Evolutionary conservation across 208 protist genomes (phyloP).

Genomic region (Giardia muris): DNA sequence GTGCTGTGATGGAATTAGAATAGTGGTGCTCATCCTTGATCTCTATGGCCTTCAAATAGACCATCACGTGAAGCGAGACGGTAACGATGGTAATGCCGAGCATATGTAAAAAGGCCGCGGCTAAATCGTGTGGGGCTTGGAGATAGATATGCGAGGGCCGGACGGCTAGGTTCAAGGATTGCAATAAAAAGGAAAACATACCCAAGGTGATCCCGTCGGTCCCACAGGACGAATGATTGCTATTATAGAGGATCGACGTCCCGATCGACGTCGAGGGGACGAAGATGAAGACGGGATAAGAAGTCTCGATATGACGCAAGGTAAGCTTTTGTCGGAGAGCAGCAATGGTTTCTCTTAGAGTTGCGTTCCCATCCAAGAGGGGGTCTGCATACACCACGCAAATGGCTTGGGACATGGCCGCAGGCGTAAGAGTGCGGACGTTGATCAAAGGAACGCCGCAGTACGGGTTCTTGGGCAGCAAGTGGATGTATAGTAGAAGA

Average conservation of each 20-base stretch:
- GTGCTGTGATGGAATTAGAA: not conserved
- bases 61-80: not conserved
- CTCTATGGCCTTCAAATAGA: not conserved
- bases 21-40: not conserved
- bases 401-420: not conserved
- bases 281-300: not conserved
- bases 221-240: too few species aligned
- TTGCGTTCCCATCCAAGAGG: not conserved
- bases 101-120: not conserved
- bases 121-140: not conserved
- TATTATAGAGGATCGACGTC: not conserved
- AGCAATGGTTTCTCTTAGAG: not conserved
- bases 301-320: not conserved
- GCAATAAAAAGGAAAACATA: too few species aligned
- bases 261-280: not conserved
- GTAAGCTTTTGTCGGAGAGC: not conserved
- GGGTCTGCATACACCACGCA: not conserved
- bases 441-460: not conserved
- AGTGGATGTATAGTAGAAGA: not conserved
- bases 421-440: not conserved
- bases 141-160: not conserved
- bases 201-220: too few species aligned
- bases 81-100: not conserved
- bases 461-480: not conserved
- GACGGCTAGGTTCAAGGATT: too few species aligned